Base-by-base conservation (phyloP, 2,329 filamentous ascomycete genomes). In the Alternaria angustiovoidea region DNA sequence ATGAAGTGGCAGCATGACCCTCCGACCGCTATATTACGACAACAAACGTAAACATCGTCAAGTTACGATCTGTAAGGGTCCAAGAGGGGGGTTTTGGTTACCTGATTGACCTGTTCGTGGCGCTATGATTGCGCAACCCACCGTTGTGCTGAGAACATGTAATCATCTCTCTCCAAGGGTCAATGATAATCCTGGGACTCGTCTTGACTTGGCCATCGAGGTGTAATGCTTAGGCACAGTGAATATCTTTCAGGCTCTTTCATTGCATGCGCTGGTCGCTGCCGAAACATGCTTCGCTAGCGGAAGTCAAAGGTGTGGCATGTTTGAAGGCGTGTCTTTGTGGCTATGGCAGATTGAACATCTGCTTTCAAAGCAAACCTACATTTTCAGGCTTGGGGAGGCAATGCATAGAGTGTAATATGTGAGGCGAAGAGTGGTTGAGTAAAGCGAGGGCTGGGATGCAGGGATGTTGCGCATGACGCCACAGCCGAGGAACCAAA, bases 401-500 rank as follows among this genome's bases (percentile, higher is more conserved):
- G 28, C 11, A 11, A 30, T 30, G 28, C 28, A 30, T 30, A 11
- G 8, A 11, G 9, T 30, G 28, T 30, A 5, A 30, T 11, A 26
- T 7, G 24, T 26, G 24, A 26, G 28, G 28, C 28, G 28, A 30
- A 30, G 28, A 30, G 28, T 1, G 28, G 28, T 30, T 11, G 16
- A 41, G 49, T 12, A 12, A 12, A 38, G 49, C 14, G 26, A 18
- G 49, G 9, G 49, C 26, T 42, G 51, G 28, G 24, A 30, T 32
- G 42, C 41, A 52, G 49, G 47, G 57, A 22, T 41, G 34, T 20
- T 7, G 32, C n/a, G 41, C 54, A 61, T 63, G 57, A 67, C 64
- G 64, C 62, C 62, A 63, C 64, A 67, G 60, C 62, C 64, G 64
- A 67, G 64, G 60, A 48, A 44, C 54, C 54, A 55, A 63, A 62